Evolutionary conservation across 441 rosid genomes (phyloP).

Genomic region (Pelargonium myrrhifolium): DNA sequence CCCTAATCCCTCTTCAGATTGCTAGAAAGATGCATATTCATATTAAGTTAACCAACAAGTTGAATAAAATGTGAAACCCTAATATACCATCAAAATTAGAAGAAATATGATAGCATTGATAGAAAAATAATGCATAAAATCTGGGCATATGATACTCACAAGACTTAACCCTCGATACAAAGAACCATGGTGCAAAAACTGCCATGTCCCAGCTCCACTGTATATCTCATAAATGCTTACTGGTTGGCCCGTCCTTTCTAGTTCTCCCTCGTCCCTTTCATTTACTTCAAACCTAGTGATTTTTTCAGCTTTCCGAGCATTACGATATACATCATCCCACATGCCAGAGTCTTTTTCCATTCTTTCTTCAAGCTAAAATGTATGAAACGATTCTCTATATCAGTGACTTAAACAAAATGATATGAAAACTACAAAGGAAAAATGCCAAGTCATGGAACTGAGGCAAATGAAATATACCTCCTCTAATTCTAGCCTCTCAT

Average conservation of each 20-base stretch:
- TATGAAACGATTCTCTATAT: conserved; percentile 21
- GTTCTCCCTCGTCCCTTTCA: conserved; percentile 98
- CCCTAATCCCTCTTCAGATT: conserved; percentile 1
- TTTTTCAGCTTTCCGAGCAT: conserved; percentile 82
- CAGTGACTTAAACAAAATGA: conserved; percentile 16
- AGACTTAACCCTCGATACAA: conserved; percentile 91
- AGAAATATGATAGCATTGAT: neutral
- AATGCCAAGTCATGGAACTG: conserved; percentile 7
- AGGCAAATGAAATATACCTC: conserved; percentile 52
- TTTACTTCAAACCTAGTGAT: conserved; percentile 68
- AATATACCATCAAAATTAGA: neutral
- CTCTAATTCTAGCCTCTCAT: conserved; percentile 69
- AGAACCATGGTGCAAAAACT: conserved; percentile 97
- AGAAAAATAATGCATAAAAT: conserved; percentile 12
- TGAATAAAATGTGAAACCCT: neutral
- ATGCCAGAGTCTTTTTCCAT: conserved; percentile 55
- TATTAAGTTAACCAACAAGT: neutral
- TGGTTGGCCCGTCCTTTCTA: conserved; percentile 93
- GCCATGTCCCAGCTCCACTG: conserved; percentile 88
- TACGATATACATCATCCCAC: conserved; percentile 91
- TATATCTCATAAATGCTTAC: conserved; percentile 93
- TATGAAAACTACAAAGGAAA: conserved; percentile 3
- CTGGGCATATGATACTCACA: conserved; percentile 46
- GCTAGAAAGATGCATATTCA: neutral
- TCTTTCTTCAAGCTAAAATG: conserved; percentile 83